Percentiles rank a stretch among this genome's conserved stretches.
These are phyloP conservation scores for Prunus persica DNA, from an alignment of 306 rosid genomes.

Conservation along the genomic window DNA sequence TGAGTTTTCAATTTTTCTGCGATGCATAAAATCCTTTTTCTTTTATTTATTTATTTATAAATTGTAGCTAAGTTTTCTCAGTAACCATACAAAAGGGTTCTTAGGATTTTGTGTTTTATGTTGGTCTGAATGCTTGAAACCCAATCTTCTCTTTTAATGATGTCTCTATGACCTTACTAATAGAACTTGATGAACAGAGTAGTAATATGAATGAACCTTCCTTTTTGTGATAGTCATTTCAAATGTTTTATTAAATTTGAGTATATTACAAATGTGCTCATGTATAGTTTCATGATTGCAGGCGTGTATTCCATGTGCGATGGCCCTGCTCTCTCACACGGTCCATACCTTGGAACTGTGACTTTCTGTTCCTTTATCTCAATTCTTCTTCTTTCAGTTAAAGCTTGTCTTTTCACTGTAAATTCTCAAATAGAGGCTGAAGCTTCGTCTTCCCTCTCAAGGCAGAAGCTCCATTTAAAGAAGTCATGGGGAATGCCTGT, in stretches of 20 bases:
- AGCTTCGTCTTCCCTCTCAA: conserved; percentile 68
- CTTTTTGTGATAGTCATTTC: not conserved
- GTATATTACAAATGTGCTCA: conserved; percentile 4
- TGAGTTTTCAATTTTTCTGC: not conserved
- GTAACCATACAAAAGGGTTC: not conserved
- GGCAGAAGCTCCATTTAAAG: conserved; percentile 80
- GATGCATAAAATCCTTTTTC: not conserved
- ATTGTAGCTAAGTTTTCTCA: not conserved
- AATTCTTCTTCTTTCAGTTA: conserved; percentile 74
- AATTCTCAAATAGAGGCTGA: conserved; percentile 86
- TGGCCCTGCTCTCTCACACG: conserved; percentile 87
- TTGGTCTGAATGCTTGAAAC: not conserved
- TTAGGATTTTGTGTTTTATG: not conserved
- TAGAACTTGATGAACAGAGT: not conserved
- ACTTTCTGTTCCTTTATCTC: conserved; percentile 70
- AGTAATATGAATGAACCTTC: not conserved
- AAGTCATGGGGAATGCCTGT: conserved; percentile 99
- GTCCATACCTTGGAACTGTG: conserved; percentile 97
- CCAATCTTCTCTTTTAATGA: not conserved
- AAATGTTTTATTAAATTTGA: not conserved
- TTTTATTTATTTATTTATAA: too few species aligned
- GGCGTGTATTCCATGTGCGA: conserved; percentile 94
- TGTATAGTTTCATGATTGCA: conserved; percentile 32
- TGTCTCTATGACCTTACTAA: not conserved
- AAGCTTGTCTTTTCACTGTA: conserved; percentile 81